Evolutionary conservation across 106 monocot species (phyloP), one percentile per base, ranked within the genome.

Genomic region (Apostasia ramifera): DNA sequence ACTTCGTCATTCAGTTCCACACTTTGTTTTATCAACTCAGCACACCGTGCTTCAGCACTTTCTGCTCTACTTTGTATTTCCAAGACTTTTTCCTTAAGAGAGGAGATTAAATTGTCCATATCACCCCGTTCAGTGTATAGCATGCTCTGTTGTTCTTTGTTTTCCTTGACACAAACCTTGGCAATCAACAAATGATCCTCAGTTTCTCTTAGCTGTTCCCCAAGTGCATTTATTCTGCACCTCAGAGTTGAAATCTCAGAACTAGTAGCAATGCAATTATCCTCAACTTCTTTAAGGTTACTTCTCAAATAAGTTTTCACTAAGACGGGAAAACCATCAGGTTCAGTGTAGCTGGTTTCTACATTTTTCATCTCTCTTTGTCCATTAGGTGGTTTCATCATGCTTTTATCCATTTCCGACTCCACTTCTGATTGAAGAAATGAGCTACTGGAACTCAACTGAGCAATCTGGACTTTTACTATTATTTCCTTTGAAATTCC

Each of bases 401-500:
- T 63, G 63, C 66, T 14, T 41, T 83, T 60, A 48, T 77, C 70
- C 58, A 86, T 60, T 63, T 77, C 75, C 13, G 61, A 50, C 64
- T 66, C 72, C 59, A 78, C 58, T 41, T 80, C 78, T 70, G 2
- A 50, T 72, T 85, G 57, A 66, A 40, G 41, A 37, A 73, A 3
- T 39, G 75, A 79, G 53, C 76, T 54, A 60, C 62, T 80, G 38
- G 80, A 71, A 63, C 73, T 79, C 8, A 78, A 66, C 26, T 86
- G 80, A 55, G 61, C 57, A 37, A 74, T 45, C 63, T 89, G 86
- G 58, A 89, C 57, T 70, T 74, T 83, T 41, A 66, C 70, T 2
- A 46, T 8, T 38, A 90, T 67, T 76, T 85, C 89, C 66, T 82
- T 89, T 57, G 85, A 92, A 45, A 80, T 79, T 47, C 81, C 81